These are phyloP conservation scores for Dryas alaskensis DNA, from an alignment of 306 rosid species.

Conservation along the genomic window DNA sequence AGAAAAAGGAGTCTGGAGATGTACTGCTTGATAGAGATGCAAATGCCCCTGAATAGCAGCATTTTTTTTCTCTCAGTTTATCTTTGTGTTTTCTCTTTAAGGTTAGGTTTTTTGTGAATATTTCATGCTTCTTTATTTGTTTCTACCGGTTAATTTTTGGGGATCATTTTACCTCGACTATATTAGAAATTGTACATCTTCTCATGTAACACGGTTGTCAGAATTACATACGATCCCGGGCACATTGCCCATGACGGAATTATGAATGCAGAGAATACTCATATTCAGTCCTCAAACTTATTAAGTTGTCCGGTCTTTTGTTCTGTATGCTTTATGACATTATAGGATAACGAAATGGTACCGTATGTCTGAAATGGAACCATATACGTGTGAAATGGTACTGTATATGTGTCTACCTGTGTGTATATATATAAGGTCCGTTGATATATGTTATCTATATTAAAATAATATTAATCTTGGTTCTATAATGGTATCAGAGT, in stretches of 20 bases:
- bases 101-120: background rate
- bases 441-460: too few relatives aligned
- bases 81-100: background rate
- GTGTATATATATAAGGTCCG: too few relatives aligned
- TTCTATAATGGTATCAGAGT: too few relatives aligned
- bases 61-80: background rate
- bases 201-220: constrained; percentile 16
- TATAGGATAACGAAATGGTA: too few relatives aligned
- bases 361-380: too few relatives aligned
- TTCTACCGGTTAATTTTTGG: background rate
- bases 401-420: too few relatives aligned
- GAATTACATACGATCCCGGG: background rate
- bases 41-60: constrained; percentile 30
- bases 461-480: too few relatives aligned
- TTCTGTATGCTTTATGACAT: too few relatives aligned
- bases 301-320: background rate
- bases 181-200: constrained; percentile 8
- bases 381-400: too few relatives aligned
- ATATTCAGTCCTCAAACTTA: background rate
- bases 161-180: background rate
- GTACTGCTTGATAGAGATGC: constrained; percentile 27
- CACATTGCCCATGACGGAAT: background rate
- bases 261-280: background rate
- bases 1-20: constrained; percentile 37
- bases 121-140: constrained; percentile 3